These are phyloP conservation scores for Ceratocystis colombiana DNA, from an alignment of 2,329 filamentous ascomycete species.

Conservation along the genomic window DNA sequence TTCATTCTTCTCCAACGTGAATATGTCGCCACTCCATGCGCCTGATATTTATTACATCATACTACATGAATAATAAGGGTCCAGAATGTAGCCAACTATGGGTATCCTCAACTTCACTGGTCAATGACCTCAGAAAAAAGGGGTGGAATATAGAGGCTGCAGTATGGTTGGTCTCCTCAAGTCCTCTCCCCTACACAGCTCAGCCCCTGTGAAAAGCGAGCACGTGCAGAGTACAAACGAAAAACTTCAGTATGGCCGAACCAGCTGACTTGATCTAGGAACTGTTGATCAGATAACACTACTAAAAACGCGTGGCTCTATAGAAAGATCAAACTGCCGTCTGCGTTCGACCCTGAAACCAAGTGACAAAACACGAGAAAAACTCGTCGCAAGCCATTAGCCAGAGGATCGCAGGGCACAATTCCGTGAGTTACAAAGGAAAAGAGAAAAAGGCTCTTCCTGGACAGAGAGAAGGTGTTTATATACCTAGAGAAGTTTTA, in stretches of 20 bases:
- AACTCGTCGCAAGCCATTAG: slow-evolving; percentile 28
- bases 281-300: slow-evolving; percentile 94
- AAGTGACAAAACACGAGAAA: not conserved
- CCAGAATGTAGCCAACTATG: slow-evolving; percentile 44
- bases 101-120: slow-evolving; percentile 84
- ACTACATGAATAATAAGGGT: not conserved
- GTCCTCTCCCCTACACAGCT: slow-evolving; percentile 3
- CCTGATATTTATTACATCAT: too few relatives aligned
- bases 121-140: slow-evolving; percentile 85
- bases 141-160: slow-evolving; percentile 77
- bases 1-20: too few relatives aligned
- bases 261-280: slow-evolving; percentile 51
- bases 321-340: slow-evolving; percentile 69
- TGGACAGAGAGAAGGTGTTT: too few relatives aligned
- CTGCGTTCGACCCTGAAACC: slow-evolving; percentile 54
- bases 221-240: slow-evolving; percentile 9
- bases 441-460: slow-evolving; percentile 30
- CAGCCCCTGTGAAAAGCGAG: slow-evolving; percentile 6
- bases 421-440: slow-evolving; percentile 52
- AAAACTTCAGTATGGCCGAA: slow-evolving; percentile 8
- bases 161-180: slow-evolving; percentile 26
- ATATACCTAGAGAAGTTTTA: too few relatives aligned
- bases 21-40: too few relatives aligned
- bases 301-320: slow-evolving; percentile 63
- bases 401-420: slow-evolving; percentile 76